Evolutionary conservation across 768 basidiomycete species (phyloP).

Genomic region (Pseudohyphozyma bogoriensis): DNA sequence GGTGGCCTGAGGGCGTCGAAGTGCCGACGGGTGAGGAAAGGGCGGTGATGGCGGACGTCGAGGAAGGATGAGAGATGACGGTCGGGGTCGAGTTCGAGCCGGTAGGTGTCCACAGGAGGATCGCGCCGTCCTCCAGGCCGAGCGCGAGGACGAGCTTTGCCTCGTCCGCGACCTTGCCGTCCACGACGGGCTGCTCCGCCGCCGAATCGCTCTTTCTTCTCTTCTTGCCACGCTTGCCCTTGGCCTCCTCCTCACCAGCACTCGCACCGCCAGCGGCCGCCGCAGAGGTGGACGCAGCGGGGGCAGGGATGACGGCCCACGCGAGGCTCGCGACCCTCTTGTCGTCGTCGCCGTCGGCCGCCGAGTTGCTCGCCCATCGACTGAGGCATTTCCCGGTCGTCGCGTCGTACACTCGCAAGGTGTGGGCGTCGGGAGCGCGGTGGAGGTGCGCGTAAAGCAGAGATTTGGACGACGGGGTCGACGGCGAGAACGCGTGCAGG

Average conservation of each 20-base stretch:
- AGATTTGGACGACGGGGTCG: not conserved
- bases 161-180: not conserved
- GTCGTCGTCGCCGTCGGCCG: slow-evolving; percentile 7
- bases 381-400: slow-evolving; percentile 18
- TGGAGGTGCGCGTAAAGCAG: slow-evolving; percentile 23
- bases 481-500: slow-evolving; percentile 16
- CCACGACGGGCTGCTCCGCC: not conserved
- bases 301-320: slow-evolving; percentile 17
- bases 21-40: slow-evolving; percentile 13
- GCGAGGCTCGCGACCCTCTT: slow-evolving; percentile 14
- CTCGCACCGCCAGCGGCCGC: not conserved
- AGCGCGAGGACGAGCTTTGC: slow-evolving; percentile 19
- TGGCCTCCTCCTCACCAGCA: not conserved
- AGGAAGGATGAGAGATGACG: slow-evolving; percentile 16
- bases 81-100: slow-evolving; percentile 1
- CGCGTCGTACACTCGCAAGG: slow-evolving; percentile 17
- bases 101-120: slow-evolving; percentile 23
- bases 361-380: slow-evolving; percentile 24
- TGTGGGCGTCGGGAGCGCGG: slow-evolving; percentile 25
- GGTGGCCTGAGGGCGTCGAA: slow-evolving; percentile 7
- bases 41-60: slow-evolving; percentile 21
- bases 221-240: slow-evolving; percentile 27
- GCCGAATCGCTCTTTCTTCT: slow-evolving; percentile 26
- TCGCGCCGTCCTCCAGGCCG: slow-evolving; percentile 20
- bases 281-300: not conserved